Evolutionary conservation across 192 early-diverging fungal species (phyloP), one percentile per base, ranked within the genome.

Genomic region (Geranomyces variabilis): DNA sequence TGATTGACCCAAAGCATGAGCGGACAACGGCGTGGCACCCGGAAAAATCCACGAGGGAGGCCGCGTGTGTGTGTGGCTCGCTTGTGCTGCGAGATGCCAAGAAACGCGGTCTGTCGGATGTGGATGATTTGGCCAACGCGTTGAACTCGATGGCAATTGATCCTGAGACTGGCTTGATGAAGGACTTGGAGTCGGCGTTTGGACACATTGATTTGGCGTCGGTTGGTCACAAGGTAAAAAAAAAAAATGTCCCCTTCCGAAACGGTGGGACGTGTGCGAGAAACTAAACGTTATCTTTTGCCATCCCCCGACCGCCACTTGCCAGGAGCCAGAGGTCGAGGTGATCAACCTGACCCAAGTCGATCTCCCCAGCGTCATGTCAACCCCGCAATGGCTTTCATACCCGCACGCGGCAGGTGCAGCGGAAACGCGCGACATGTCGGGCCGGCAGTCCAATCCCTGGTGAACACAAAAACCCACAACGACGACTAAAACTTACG

Each of bases 11-110:
- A 13, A 72, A 64, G 31, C 44, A 45, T 30, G 70, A 72, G 17
- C 60, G 70, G 21, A 72, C 70, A 19, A 72, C 70, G n/a, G 70
- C 70, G 19, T 72, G 70, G 70, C 70, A 72, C 41, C 70, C 70
- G 7, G 48, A 64, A 0, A 63, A 46, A 47, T n/a, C 24, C 14
- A 72, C 62, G 17, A 26, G 70, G 29, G 70, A 72, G 41, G 70
- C 70, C 29, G 70, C 70, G 13, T 72, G 70, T 41, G 70, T 72
- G 43, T 72, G 70, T 29, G 70, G 70, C 5, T 34, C 28, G n/a
- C 62, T 72, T 1, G 70, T 72, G 21, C 62, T 72, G 45, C 60
- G 70, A 22, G 70, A 72, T 19, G 60, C 70, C 26, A 72, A 72
- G 33, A 72, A 55, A 46, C 28, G 44, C 19, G 70, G 70, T 9